Base-by-base conservation (phyloP, 2,329 filamentous ascomycete genomes). In the Intubia oerlemansii region DNA sequence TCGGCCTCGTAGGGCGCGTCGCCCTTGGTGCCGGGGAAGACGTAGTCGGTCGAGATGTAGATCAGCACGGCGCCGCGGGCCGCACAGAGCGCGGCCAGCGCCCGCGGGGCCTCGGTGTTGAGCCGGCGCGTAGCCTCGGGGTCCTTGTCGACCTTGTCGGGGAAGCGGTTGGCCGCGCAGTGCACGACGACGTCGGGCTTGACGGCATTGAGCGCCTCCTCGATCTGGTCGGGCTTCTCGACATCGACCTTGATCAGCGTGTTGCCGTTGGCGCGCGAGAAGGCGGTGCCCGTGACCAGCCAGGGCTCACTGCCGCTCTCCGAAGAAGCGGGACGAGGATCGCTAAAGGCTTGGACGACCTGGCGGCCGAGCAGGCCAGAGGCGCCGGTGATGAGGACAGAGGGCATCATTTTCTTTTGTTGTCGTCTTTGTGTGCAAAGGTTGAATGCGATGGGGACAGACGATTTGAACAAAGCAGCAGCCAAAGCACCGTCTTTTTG, bases 161-260 rank as follows among this genome's bases (percentile, higher is more conserved):
- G 82, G 42, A 75, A 90, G 36, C 80, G 70, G 49, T 91, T 84
- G 25, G 82, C 82, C 23, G 82, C 84, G 45, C 77, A 85, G 47
- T 91, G 81, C 20, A 91, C 64, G 25, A 91, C 68, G 29, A 77
- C 79, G 35, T 73, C 54, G 6, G 80, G 79, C 43, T 76, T 80
- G 21, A 56, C 51, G 6, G 58, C 50, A 12, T 67, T 58, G 2
- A 77, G 45, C 7, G 52, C 43, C 32, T 51, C 54, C 17, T 53
- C 48, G 11, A 75, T 50, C 32, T 66, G 56, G 9, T 43, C 39
- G 3, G 44, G 42, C 15, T 57, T 52, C 5, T 50, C 45, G 11
- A 72, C 47, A 38, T 72, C 57, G 25, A 68, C 54, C 41, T 62
- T 70, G 36, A 78, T 54, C 29, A 82, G 60, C 8, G 67, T 61